phyloP scores from a whole-genome alignment of 495 filamentous ascomycete genomes.

The Penicillium cataractarum region DNA sequence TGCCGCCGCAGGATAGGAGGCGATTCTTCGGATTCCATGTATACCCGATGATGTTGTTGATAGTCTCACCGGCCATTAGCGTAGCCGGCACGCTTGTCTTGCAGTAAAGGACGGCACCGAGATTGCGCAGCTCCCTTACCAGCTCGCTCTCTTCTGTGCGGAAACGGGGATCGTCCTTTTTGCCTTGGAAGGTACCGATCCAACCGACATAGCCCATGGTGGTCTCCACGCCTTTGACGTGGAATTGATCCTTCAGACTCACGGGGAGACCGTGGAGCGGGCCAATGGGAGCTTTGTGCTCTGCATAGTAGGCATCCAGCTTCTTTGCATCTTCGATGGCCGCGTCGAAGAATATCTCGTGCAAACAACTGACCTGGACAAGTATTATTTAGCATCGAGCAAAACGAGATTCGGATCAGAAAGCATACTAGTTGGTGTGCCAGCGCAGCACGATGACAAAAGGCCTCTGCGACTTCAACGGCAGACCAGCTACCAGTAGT shows the following conservation, averaged over 20 bases:
- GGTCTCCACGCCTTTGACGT: slow-evolving; percentile 65
- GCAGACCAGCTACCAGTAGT: slow-evolving; percentile 49
- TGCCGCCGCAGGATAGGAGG: slow-evolving; percentile 53
- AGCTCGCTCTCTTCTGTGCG: slow-evolving; percentile 52
- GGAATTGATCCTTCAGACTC: slow-evolving; percentile 73
- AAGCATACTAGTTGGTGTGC: slow-evolving; percentile 56
- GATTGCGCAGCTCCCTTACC: slow-evolving; percentile 53
- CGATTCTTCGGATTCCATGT: slow-evolving; percentile 56
- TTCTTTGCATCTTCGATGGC: slow-evolving; percentile 61
- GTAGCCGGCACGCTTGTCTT: slow-evolving; percentile 67
- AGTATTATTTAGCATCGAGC: neutral
- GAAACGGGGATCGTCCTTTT: slow-evolving; percentile 42
- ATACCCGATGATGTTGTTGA: slow-evolving; percentile 58
- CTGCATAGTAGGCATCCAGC: slow-evolving; percentile 59
- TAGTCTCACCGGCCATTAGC: slow-evolving; percentile 63
- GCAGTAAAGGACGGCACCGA: slow-evolving; percentile 66
- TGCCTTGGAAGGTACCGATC: slow-evolving; percentile 57
- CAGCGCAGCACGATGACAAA: slow-evolving; percentile 59
- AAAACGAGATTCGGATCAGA: too few species aligned
- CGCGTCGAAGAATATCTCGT: slow-evolving; percentile 64
- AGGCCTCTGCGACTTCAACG: slow-evolving; percentile 56
- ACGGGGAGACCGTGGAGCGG: slow-evolving; percentile 69
- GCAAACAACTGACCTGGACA: slow-evolving; percentile 58
- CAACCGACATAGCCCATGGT: slow-evolving; percentile 64
- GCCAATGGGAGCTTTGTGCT: slow-evolving; percentile 52